These are phyloP conservation scores for Diutina neorugosa DNA, from an alignment of 1,139 yeast species.

Conservation along the genomic window DNA sequence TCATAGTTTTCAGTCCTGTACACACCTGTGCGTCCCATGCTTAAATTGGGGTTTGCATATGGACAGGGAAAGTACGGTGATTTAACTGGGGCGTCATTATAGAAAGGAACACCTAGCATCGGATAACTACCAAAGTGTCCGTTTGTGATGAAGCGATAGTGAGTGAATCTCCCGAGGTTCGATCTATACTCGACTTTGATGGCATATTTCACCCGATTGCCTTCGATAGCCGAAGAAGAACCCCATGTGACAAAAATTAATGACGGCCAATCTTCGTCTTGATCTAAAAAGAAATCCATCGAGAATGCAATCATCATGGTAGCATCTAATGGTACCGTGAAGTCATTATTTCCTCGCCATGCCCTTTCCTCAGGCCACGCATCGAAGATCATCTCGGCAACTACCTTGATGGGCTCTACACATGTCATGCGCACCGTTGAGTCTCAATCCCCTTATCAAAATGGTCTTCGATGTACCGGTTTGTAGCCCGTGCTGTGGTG, in stretches of 20 bases:
- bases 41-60: not conserved
- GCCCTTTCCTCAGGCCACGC: not conserved
- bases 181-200: not conserved
- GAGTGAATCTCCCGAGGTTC: not conserved
- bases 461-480: not conserved
- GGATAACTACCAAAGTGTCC: not conserved
- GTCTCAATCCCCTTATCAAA: not conserved
- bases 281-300: not conserved
- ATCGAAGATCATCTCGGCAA: not conserved
- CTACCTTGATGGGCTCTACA: not conserved
- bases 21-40: not conserved
- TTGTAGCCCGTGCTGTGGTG: not conserved
- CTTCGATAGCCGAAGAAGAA: not conserved
- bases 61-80: not conserved
- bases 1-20: slow-evolving; percentile 1
- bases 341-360: not conserved
- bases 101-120: not conserved
- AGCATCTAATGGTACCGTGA: too few relatives aligned
- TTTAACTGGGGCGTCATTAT: not conserved
- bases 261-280: not conserved
- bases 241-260: not conserved
- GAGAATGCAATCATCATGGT: too few relatives aligned
- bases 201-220: not conserved
- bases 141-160: not conserved
- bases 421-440: not conserved